phyloP scores from a whole-genome alignment of 352 stramenopile genomes.

The Phytophthora citricola region DNA sequence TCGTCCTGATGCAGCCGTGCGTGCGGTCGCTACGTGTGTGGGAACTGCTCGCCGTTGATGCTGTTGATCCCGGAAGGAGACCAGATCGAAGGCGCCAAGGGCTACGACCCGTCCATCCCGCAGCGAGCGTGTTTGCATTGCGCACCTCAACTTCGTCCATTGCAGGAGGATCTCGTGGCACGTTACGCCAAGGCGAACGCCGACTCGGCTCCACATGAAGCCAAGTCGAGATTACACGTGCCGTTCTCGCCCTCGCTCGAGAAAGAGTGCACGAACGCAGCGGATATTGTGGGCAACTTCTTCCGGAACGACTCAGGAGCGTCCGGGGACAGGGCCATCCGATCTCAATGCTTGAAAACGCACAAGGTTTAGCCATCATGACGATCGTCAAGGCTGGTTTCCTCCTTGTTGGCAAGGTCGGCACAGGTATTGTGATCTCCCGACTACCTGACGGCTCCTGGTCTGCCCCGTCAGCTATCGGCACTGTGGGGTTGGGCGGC shows the following conservation, averaged over 20 bases:
- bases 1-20: constrained; percentile 41
- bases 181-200: constrained; percentile 50
- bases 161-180: constrained; percentile 58
- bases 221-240: constrained; percentile 48
- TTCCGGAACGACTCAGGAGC: constrained; percentile 63
- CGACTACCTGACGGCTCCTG: constrained; percentile 74
- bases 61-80: constrained; percentile 62
- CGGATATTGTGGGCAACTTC: constrained; percentile 75
- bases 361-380: constrained; percentile 61
- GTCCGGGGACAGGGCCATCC: constrained; percentile 50
- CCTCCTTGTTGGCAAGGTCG: constrained; percentile 64
- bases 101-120: constrained; percentile 61
- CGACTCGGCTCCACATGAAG: constrained; percentile 51
- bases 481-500: constrained; percentile 74
- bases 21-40: constrained; percentile 63
- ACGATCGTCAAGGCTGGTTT: constrained; percentile 65
- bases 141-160: constrained; percentile 47
- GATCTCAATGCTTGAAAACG: constrained; percentile 57
- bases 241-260: constrained; percentile 61
- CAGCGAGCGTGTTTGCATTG: constrained; percentile 70
- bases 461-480: constrained; percentile 91
- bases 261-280: constrained; percentile 69
- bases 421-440: constrained; percentile 83
- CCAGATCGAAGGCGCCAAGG: constrained; percentile 54
- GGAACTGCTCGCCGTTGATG: constrained; percentile 61